phyloP scores from a whole-genome alignment of 106 monocot species.

The Narthecium ossifragum region DNA sequence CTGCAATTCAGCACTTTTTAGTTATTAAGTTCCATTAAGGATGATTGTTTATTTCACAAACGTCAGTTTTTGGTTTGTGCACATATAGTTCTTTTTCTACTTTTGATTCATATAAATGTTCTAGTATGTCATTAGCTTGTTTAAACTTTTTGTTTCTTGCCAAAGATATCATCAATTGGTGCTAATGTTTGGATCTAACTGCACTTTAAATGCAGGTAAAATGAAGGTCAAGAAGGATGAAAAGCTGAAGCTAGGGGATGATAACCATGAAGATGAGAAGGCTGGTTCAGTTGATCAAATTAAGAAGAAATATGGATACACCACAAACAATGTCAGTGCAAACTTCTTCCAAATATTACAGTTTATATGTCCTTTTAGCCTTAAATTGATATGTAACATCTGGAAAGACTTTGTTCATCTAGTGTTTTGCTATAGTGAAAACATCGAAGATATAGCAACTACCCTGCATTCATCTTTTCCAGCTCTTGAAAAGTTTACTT shows the following conservation, averaged over 20 bases:
- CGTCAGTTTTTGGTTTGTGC: not conserved
- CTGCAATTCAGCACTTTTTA: too few species aligned
- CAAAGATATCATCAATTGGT: not conserved
- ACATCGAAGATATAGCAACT: too few species aligned
- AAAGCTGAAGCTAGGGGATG: slow-evolving; percentile 25
- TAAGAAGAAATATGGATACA: slow-evolving; percentile 68
- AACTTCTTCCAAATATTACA: not conserved
- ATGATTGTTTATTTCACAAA: not conserved
- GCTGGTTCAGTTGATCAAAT: slow-evolving; percentile 44
- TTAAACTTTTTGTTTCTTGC: not conserved
- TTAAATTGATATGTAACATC: not conserved
- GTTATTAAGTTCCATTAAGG: too few species aligned
- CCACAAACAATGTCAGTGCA: slow-evolving; percentile 43
- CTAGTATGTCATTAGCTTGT: not conserved
- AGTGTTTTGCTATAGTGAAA: too few species aligned
- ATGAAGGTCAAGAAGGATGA: slow-evolving; percentile 47
- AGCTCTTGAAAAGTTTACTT: too few species aligned
- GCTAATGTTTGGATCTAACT: not conserved
- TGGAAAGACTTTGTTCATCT: not conserved
- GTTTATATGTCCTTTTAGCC: not conserved
- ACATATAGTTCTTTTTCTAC: not conserved
- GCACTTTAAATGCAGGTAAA: slow-evolving; percentile 27
- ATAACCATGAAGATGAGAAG: slow-evolving; percentile 29
- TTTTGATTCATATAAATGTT: not conserved
- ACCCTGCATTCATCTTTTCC: too few species aligned